Evolutionary conservation across 768 basidiomycete genomes (phyloP), one percentile per base, ranked within the genome.

Genomic region (Floccularia luteovirens): DNA sequence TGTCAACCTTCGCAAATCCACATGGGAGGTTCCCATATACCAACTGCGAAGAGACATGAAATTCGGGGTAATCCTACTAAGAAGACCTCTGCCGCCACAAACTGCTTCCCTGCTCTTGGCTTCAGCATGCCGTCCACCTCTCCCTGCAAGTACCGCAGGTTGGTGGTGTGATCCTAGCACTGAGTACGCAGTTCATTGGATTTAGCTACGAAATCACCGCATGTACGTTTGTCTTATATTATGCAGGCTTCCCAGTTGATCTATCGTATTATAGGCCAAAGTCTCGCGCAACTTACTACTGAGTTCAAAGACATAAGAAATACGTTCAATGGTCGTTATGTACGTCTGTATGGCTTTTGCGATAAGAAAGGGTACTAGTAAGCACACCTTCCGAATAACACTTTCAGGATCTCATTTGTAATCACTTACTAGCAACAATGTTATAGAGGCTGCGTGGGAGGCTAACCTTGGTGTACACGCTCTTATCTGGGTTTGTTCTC

Each of bases 161-260:
- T 81, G 79, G 79, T 81, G 83, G 85, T 89, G 85, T 52, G 54
- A 72, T 41, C 53, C 60, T 25, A 58, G 61, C 39, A 75, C 72
- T 0, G 85, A 89, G 53, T 86, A 84, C 48, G 85, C 74, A 0
- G n/a, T 88, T 88, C 53, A 58, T 87, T 36, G 85, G 83, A 0
- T 81, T 88, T 58, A 81, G 81, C 54, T 88, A 88, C 48, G 83
- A 83, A 50, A 67, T 87, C 17, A 73, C 77, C 30, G 66, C 34
- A 24, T 53, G 10, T 22, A 20, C 31, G 3, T 19, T 31, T 14
- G 19, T 13, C 19, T 16, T 33, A 24, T 2, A 17, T 28, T 35
- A 17, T 39, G 23, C 21, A 23, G 32, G 11, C n/a, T 16, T 20
- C 24, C 42, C 14, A 45, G 20, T 13, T 20, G 42, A 23, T 38